Evolutionary conservation across 441 rosid species (phyloP), one percentile per base, ranked within the genome.

Genomic region (Gossypium davidsonii): DNA sequence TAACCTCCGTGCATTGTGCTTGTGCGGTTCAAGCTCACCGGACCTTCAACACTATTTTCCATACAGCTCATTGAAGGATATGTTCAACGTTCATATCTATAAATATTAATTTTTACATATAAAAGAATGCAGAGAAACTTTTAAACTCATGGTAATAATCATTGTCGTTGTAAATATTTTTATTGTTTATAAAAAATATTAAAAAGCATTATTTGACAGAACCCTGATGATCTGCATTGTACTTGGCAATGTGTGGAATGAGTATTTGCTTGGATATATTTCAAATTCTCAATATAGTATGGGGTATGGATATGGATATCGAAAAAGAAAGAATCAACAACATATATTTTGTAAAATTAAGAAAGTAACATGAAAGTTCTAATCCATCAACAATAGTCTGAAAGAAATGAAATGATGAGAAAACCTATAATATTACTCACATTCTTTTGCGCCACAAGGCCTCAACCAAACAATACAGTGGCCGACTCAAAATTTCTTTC

Each of bases 1-100:
- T 95, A 71, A 93, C 96, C 0, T 89, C 99, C 0, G 99, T 95
- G 55, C 98, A 95, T 67, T 95, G 99, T 75, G 96, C 86, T 48
- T 93, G 99, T 72, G 92, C 92, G 1, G 74, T 85, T 49, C 92
- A 88, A 62, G 85, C 99, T 56, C 93, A 85, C 72, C 89, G 93
- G 12, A n/a, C 87, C 0, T 17, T 77, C 2, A 79, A 75, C 74
- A 69, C 12, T 1, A 67, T 90, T 52, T 83, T 83, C 28, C 81
- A 83, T 57, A 69, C 85, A 0, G 94, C 96, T 70, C 93, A 89
- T 72, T 92, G 83, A 89, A 57, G 42, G 52, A 60, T 28, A 66
- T 51, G 28, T 26, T 6, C 28, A 53, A 53, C 20, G 58, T 53
- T 17, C 58, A 17, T 6, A 6, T 53, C 58, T 20, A 55, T 51